These are phyloP conservation scores for Ganoderma meredithae DNA, from an alignment of 1,284 basidiomycete genomes.

Conservation along the genomic window DNA sequence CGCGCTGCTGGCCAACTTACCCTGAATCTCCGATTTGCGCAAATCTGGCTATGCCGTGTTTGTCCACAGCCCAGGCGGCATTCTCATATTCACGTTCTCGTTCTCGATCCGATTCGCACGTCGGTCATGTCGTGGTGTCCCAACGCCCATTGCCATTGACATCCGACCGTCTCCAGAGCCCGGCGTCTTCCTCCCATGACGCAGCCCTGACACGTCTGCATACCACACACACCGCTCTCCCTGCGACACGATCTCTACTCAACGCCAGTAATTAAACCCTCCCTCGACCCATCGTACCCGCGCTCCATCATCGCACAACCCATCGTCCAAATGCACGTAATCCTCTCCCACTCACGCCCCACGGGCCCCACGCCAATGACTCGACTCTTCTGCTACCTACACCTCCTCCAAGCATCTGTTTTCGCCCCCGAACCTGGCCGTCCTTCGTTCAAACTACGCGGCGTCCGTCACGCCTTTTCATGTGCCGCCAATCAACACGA, in stretches of 20 bases:
- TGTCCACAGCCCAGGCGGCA: slow-evolving; percentile 4
- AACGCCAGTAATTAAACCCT: slow-evolving; percentile 5
- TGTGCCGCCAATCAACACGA: slow-evolving; percentile 24
- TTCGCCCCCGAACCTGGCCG: not conserved
- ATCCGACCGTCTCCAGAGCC: slow-evolving; percentile 1
- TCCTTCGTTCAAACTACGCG: no score
- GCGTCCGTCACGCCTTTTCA: slow-evolving; percentile 22
- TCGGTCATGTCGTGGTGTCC: not conserved
- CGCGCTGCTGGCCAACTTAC: slow-evolving; percentile 16
- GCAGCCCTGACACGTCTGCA: slow-evolving; percentile 4
- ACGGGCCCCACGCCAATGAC: not conserved
- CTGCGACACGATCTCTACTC: not conserved
- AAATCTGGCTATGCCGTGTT: slow-evolving; percentile 24
- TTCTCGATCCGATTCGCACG: slow-evolving; percentile 13
- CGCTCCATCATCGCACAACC: not conserved
- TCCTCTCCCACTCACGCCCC: not conserved
- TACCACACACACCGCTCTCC: slow-evolving; percentile 5
- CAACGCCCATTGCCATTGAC: not conserved
- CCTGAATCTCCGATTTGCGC: slow-evolving; percentile 28
- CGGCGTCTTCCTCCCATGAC: not conserved
- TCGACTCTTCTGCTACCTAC: not conserved
- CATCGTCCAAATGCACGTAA: not conserved
- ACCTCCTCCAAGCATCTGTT: not conserved
- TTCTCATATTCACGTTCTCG: slow-evolving; percentile 10
- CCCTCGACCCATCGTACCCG: not conserved